These are phyloP conservation scores for Kuraishia piskuri DNA, from an alignment of 805 yeast genomes.

Conservation along the genomic window DNA sequence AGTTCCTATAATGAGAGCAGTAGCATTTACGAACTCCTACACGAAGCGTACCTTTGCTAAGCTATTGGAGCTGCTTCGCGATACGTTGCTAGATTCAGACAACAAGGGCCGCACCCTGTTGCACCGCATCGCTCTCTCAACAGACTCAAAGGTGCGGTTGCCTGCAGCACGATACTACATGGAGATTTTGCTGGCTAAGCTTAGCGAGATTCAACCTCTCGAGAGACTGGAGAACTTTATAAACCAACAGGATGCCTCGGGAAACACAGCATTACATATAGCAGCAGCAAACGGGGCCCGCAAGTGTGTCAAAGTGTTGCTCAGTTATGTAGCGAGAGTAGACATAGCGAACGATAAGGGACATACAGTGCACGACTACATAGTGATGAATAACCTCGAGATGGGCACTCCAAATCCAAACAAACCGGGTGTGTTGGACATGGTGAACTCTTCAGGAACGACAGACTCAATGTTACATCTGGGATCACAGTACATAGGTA, in stretches of 20 bases:
- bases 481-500: background rate
- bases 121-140: conserved; percentile 75
- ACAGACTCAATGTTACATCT: background rate
- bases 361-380: conserved; percentile 31
- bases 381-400: conserved; percentile 5
- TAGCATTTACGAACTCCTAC: conserved; percentile 81
- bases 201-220: conserved; percentile 54
- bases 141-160: conserved; percentile 55
- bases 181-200: conserved; percentile 64
- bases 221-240: conserved; percentile 52
- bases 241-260: conserved; percentile 47
- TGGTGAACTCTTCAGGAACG: background rate
- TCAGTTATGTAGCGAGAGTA: conserved; percentile 43
- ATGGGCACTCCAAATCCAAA: background rate
- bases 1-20: conserved; percentile 79
- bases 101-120: conserved; percentile 65
- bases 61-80: conserved; percentile 66
- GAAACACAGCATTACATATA: conserved; percentile 48
- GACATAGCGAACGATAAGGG: conserved; percentile 40
- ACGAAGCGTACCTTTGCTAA: conserved; percentile 73
- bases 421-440: background rate
- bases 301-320: conserved; percentile 34
- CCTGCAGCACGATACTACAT: conserved; percentile 81
- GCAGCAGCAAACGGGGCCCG: conserved; percentile 36
- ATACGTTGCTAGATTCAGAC: conserved; percentile 74